These are phyloP conservation scores for Carpinus fangiana DNA, from an alignment of 306 rosid species.

Conservation along the genomic window DNA sequence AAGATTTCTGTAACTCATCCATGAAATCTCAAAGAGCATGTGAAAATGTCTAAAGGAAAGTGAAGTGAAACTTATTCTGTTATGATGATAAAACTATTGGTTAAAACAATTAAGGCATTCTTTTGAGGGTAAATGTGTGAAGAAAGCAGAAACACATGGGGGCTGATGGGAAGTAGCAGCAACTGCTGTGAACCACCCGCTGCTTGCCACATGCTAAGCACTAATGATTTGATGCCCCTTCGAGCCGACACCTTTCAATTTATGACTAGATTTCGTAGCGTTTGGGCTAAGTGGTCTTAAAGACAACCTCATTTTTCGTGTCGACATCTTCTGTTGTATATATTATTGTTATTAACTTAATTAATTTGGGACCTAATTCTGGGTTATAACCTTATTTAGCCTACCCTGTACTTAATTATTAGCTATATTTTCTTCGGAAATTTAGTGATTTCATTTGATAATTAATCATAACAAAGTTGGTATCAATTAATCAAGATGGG, in stretches of 20 bases:
- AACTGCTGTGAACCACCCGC: conserved; percentile 32
- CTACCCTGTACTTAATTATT: background rate
- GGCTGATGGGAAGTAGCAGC: conserved; percentile 32
- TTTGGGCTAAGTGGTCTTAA: conserved; percentile 33
- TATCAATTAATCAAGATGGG: background rate
- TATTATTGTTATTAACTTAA: background rate
- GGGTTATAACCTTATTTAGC: background rate
- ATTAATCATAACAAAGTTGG: background rate
- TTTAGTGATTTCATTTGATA: background rate
- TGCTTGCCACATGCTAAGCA: conserved; percentile 41
- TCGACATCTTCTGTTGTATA: conserved; percentile 11
- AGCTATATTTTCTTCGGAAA: background rate
- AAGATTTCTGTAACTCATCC: conserved; percentile 30
- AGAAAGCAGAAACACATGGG: conserved; percentile 41
- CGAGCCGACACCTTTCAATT: conserved; percentile 32
- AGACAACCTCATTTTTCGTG: background rate
- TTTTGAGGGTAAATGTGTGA: conserved; percentile 29
- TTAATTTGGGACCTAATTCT: background rate
- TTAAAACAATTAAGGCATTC: conserved; percentile 9
- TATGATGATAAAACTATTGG: conserved; percentile 6
- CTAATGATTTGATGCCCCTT: conserved; percentile 45
- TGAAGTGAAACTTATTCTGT: conserved; percentile 36
- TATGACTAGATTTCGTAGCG: conserved; percentile 42
- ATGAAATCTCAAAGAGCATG: conserved; percentile 16
- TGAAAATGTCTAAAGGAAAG: conserved; percentile 19